Conservation (phyloP, 352 stramenopile genomes). For the Globisporangium canariense region DNA sequence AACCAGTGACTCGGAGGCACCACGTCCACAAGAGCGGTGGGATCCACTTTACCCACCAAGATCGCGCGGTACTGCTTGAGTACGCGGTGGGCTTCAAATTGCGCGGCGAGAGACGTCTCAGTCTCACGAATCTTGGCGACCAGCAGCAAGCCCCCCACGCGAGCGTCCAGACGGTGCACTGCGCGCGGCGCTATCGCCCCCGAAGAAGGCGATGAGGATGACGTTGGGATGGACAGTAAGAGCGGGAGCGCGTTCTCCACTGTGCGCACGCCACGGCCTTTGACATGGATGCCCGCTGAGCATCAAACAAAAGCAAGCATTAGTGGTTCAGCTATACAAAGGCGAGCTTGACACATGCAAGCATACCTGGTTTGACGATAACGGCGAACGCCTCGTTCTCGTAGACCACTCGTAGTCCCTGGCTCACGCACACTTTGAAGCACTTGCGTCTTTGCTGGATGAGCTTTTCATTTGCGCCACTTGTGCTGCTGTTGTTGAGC, state of each 20-base stretch:
- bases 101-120: conserved; percentile 37
- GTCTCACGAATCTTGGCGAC: conserved; percentile 50
- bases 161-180: conserved; percentile 59
- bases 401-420: conserved; percentile 56
- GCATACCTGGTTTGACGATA: conserved; percentile 49
- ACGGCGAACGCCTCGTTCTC: conserved; percentile 43
- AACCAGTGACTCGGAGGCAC: neutral
- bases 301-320: neutral
- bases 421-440: conserved; percentile 36
- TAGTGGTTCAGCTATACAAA: neutral
- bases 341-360: no score
- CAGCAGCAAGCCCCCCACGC: conserved; percentile 56
- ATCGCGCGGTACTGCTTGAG: conserved; percentile 58
- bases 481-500: neutral
- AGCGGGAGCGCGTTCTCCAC: conserved; percentile 43
- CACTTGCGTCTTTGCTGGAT: conserved; percentile 19
- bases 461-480: neutral
- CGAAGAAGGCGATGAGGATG: no score
- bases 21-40: neutral
- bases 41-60: conserved; percentile 28
- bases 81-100: conserved; percentile 45
- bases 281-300: conserved; percentile 55
- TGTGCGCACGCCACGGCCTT: conserved; percentile 43
- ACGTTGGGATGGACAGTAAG: conserved; percentile 19
- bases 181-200: conserved; percentile 27